Evolutionary conservation across 495 filamentous ascomycete genomes (phyloP), one percentile per base, ranked within the genome.

Genomic region (Aspergillus biplanus): DNA sequence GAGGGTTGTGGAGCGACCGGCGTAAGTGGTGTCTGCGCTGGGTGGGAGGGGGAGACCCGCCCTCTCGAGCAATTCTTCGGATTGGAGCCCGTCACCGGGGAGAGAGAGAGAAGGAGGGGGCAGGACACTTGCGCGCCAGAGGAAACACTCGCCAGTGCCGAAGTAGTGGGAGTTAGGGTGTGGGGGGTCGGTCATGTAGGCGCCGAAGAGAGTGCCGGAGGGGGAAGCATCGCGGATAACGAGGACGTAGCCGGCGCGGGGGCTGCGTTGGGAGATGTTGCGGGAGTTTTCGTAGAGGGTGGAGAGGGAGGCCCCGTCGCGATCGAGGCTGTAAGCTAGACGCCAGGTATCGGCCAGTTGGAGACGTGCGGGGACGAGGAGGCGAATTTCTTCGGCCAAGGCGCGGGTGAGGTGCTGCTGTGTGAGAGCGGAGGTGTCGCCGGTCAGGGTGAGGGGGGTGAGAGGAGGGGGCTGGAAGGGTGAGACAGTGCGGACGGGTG

Each of bases 121-220:
- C 15, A 91, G 77, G 39, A 87, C 75, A 52, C 86, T 87, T 2
- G 93, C 90, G 44, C 92, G 89, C 95, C 95, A 99, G 70, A 99
- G 88, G 80, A 99, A 99, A 74, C 96, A 97, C 77, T 99, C 95
- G 66, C 96, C 95, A 1, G 90, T 97, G 71, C 95, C 95, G 74
- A 87, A 98, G 82, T 95, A 99, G 58, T 93, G 91, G 0, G 90
- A 69, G n/a, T 83, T 73, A 0, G 91, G 90, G 67, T 88, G 89
- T 5, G 93, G 93, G 33, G 87, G 80, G 69, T 98, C 93, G 65
- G 91, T 95, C 63, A 98, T 86, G 76, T 97, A 98, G 56, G 94
- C 92, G 72, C 95, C 95, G 71, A 99, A 99, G 55, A 93, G 83
- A 83, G 94, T 70, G 58, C 65, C 67, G 27, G 68, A 62, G 16